phyloP scores from a whole-genome alignment of 2,329 filamentous ascomycete species.

The Pseudogymnoascus sp. region DNA sequence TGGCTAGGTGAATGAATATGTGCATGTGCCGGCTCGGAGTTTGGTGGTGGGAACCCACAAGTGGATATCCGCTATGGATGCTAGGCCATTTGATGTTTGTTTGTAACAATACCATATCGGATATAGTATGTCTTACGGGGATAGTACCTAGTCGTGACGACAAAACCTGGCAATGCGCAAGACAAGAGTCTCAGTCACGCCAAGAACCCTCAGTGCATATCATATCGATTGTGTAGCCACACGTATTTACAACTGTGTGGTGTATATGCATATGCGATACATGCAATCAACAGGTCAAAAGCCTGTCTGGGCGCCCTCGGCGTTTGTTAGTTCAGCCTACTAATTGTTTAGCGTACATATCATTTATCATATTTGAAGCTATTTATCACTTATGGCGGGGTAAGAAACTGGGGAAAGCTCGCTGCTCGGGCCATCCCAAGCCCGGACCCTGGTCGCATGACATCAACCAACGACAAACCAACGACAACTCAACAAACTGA shows the following conservation, averaged over 20 bases:
- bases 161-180: background rate
- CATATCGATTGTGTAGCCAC: background rate
- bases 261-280: background rate
- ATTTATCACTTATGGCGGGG: background rate
- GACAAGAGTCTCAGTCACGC: background rate
- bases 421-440: background rate
- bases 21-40: background rate
- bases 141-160: background rate
- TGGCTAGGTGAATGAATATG: background rate
- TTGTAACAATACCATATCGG: constrained; percentile 3
- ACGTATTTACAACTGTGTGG: background rate
- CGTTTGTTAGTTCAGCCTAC: background rate
- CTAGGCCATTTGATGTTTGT: background rate
- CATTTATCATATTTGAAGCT: constrained; percentile 4
- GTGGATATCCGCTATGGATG: constrained; percentile 3
- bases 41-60: background rate
- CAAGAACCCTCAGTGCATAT: constrained; percentile 2
- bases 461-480: background rate
- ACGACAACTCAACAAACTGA: background rate
- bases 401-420: background rate
- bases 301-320: background rate
- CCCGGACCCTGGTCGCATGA: background rate
- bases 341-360: background rate
- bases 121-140: background rate
- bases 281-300: background rate